Base-by-base conservation (phyloP, 164 flowering plant species). In the Buxus sempervirens region DNA sequence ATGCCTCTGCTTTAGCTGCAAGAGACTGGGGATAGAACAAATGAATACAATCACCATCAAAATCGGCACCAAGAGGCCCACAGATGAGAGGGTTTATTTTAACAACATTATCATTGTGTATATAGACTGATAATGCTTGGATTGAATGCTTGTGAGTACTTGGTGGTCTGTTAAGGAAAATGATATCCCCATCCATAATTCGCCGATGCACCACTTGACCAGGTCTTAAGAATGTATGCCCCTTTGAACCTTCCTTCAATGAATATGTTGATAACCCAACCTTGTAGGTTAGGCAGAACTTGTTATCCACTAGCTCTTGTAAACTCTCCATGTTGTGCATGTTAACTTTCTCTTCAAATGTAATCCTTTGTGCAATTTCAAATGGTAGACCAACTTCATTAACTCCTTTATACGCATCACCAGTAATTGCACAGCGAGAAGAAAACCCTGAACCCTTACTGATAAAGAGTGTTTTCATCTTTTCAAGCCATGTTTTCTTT, bases 111-210 rank as follows among this genome's bases (percentile, higher is more conserved):
- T 92, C 99, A 23, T 84, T 84, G 60, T 95, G 99, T 16, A 92
- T 68, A 73, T 92, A 95, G 0, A 89, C 96, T 0, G 85, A 73
- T 12, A 95, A 77, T 8, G 98, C 98, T 79, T 95, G 99, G 42
- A 95, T 70, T 0, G 99, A 92, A 73, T 95, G 99, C 59, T 95
- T 95, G 73, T 95, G 99, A 0, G 99, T 95, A 14, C 95, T 92
- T 5, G 99, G 99, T 2, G 98, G 98, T 61, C 99, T 80, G 62
- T 95, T 95, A 8, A 95, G 82, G 65, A 95, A 92, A 26, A 95
- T 96, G 24, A 81, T 82, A 70, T 95, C 99, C 13, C 99, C 99
- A 76, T 95, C 97, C 91, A 90, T 85, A 41, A 95, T 87, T 13
- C 91, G 76, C 8, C 99, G 67, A 54, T 85, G 87, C 3, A 95